A percentile compares a stretch with the other conserved stretches of the same genome.
phyloP scores from a whole-genome alignment of 2,329 filamentous ascomycete genomes.

The Curvularia verruculosa region DNA sequence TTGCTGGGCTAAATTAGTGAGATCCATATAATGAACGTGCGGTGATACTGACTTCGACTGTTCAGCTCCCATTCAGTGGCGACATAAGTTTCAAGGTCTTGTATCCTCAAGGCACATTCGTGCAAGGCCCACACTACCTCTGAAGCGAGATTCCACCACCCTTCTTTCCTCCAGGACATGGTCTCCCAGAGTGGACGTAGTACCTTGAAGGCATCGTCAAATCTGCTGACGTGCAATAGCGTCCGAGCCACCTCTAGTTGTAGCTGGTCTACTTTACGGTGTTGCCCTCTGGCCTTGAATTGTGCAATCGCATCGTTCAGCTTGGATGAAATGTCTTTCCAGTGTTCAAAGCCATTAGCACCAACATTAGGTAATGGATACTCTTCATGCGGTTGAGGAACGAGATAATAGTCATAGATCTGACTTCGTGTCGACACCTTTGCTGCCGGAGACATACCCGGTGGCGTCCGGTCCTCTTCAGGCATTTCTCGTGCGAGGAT shows the following conservation, averaged over 20 bases:
- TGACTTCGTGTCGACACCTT: constrained; percentile 60
- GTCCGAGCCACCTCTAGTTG: constrained; percentile 62
- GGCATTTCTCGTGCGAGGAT: constrained; percentile 62
- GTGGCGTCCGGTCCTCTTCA: constrained; percentile 63
- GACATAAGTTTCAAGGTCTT: constrained; percentile 57
- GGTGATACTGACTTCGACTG: constrained; percentile 34
- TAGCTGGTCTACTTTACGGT: constrained; percentile 61
- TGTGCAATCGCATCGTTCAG: constrained; percentile 57
- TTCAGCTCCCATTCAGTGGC: constrained; percentile 64
- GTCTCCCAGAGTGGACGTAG: constrained; percentile 62
- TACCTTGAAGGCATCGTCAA: constrained; percentile 58
- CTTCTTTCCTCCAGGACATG: constrained; percentile 64
- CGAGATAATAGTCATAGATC: constrained; percentile 66
- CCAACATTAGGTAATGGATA: constrained; percentile 51
- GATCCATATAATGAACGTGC: too few species aligned
- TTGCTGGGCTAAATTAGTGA: constrained; percentile 33
- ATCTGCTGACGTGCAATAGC: constrained; percentile 57
- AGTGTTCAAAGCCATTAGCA: constrained; percentile 58
- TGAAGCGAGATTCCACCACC: constrained; percentile 64
- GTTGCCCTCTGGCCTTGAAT: constrained; percentile 60
- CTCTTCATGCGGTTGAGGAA: constrained; percentile 64
- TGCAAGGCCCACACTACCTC: constrained; percentile 61
- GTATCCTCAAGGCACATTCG: constrained; percentile 56
- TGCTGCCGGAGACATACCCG: constrained; percentile 62
- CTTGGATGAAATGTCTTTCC: constrained; percentile 56